A percentile compares a stretch with the other conserved stretches of the same genome.
phyloP scores from a whole-genome alignment of 352 stramenopile genomes.

The Thalassiosira exigua region DNA sequence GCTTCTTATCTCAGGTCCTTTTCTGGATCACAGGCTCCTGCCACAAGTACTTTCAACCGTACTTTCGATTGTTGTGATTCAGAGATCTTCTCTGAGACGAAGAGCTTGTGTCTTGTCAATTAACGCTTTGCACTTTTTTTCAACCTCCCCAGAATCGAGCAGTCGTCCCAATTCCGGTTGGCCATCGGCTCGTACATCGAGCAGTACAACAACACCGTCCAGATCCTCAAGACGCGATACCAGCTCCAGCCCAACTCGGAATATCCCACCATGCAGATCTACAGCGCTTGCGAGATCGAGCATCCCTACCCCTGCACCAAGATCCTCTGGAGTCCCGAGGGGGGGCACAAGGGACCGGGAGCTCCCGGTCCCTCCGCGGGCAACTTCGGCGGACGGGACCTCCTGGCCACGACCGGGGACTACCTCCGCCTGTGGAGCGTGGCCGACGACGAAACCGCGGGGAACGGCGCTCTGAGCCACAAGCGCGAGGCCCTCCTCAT shows the following conservation, averaged over 20 bases:
- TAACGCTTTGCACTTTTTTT: neutral
- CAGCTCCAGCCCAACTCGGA: constrained; percentile 15
- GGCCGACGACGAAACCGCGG: constrained; percentile 49
- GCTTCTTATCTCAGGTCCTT: no score
- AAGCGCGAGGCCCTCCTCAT: constrained; percentile 86
- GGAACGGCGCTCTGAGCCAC: constrained; percentile 54
- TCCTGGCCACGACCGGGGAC: constrained; percentile 88
- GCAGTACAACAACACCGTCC: constrained; percentile 89
- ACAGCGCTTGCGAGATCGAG: constrained; percentile 85
- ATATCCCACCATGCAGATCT: constrained; percentile 49
- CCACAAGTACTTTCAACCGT: no score
- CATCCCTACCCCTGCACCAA: constrained; percentile 92
- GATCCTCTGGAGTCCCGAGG: constrained; percentile 85
- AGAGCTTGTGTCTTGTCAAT: no score
- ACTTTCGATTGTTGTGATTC: no score
- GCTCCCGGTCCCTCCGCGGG: constrained; percentile 1
- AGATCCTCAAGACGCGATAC: constrained; percentile 73
- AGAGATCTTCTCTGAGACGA: no score
- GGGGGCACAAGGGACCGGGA: neutral
- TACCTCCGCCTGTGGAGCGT: constrained; percentile 87
- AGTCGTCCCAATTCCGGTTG: constrained; percentile 85
- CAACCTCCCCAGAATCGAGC: constrained; percentile 54
- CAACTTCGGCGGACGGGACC: constrained; percentile 70
- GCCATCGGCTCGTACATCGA: constrained; percentile 89
- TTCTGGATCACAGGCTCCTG: no score